phyloP scores from a whole-genome alignment of 2,329 filamentous ascomycete species.

The Pseudogymnoascus sp. region DNA sequence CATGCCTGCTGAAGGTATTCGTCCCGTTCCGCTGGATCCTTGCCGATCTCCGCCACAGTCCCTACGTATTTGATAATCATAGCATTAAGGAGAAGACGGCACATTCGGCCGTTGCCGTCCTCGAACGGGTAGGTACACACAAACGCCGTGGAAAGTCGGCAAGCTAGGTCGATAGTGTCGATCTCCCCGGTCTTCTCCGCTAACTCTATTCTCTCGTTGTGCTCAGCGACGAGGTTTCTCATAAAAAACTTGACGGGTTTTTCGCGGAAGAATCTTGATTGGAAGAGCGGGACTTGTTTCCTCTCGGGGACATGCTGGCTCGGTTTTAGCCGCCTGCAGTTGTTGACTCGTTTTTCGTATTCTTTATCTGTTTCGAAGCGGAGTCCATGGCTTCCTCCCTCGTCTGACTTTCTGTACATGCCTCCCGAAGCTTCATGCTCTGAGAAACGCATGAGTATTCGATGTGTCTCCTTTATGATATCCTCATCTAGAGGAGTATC shows the following conservation, averaged over 20 bases:
- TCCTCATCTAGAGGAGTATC: conserved; percentile 16
- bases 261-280: conserved; percentile 17
- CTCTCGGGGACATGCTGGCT: background rate
- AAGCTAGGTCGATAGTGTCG: conserved; percentile 22
- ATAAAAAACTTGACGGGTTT: conserved; percentile 22
- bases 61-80: conserved; percentile 29
- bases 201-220: conserved; percentile 16
- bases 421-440: conserved; percentile 14
- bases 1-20: conserved; percentile 9
- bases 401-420: conserved; percentile 8
- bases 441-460: conserved; percentile 16
- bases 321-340: background rate
- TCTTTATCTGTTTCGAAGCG: background rate
- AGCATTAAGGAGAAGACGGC: conserved; percentile 31
- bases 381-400: conserved; percentile 1
- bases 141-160: conserved; percentile 26
- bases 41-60: conserved; percentile 12
- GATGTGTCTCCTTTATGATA: conserved; percentile 21
- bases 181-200: conserved; percentile 9
- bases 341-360: background rate
- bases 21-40: conserved; percentile 13
- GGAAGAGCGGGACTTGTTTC: background rate
- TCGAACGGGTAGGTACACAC: conserved; percentile 33
- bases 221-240: conserved; percentile 16
- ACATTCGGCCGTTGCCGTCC: conserved; percentile 33